These are phyloP conservation scores for Cladophialophora psammophila DNA, from an alignment of 2,329 filamentous ascomycete genomes.

Conservation along the genomic window DNA sequence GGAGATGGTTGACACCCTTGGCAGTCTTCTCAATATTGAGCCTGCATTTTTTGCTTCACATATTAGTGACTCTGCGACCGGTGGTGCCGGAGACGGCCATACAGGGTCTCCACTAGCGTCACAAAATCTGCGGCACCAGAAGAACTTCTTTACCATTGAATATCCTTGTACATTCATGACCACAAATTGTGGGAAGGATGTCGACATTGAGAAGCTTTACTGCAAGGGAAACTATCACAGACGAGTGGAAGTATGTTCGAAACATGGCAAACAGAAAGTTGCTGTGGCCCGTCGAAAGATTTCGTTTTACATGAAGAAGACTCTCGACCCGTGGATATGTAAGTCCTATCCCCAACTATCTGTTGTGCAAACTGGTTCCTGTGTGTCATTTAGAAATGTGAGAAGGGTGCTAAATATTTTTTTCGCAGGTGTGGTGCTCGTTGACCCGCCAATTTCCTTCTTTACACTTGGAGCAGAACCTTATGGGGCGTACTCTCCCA, in stretches of 20 bases:
- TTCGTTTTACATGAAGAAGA: constrained; percentile 38
- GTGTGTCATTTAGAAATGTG: not conserved
- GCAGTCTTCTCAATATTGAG: constrained; percentile 37
- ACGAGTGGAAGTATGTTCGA: constrained; percentile 36
- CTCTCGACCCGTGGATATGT: constrained; percentile 37
- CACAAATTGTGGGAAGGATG: constrained; percentile 35
- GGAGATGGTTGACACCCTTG: constrained; percentile 36
- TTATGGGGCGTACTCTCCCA: constrained; percentile 29
- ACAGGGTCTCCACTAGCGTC: constrained; percentile 34
- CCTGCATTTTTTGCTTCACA: constrained; percentile 38
- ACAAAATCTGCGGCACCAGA: constrained; percentile 32
- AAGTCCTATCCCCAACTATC: constrained; percentile 8
- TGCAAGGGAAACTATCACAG: constrained; percentile 38
- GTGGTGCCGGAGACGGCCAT: constrained; percentile 26
- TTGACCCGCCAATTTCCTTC: constrained; percentile 36
- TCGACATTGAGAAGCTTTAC: constrained; percentile 37
- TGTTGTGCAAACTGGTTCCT: not conserved
- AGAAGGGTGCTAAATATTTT: constrained; percentile 14
- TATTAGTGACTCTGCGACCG: constrained; percentile 30
- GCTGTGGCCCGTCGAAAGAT: constrained; percentile 38
- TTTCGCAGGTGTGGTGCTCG: constrained; percentile 32
- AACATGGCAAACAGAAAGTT: constrained; percentile 35
- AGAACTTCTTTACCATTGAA: constrained; percentile 36
- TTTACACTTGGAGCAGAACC: constrained; percentile 34
- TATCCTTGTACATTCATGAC: constrained; percentile 36